Base-by-base conservation (phyloP, 2,329 filamentous ascomycete genomes). In the Alternaria gansuensis region DNA sequence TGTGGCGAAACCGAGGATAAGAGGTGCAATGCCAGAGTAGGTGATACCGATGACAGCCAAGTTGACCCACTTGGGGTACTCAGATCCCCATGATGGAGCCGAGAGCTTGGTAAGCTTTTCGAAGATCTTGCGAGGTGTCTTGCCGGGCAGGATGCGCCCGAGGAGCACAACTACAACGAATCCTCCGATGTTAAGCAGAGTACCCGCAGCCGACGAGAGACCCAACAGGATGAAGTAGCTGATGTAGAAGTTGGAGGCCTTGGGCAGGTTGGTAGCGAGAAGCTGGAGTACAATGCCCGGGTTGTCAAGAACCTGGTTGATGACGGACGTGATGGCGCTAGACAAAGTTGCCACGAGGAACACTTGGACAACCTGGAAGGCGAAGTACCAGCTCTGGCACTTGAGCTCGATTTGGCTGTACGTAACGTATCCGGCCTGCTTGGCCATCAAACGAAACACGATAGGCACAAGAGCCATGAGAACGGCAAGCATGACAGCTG, bases 221-320 rank as follows among this genome's bases (percentile, higher is more conserved):
- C 94, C 96, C 77, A 98, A 93, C 5, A 99, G 85, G 44, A 98
- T 87, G 67, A 99, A 96, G 80, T 97, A 99, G 1, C 89, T 92
- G 50, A 98, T 89, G 79, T 97, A 99, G 77, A 98, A 95, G 80
- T 96, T 98, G 66, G 93, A 95, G 0, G 92, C 88, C 62, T 87
- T 90, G 23, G 95, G 95, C 6, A 99, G 82, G 60, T 92, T 90
- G 14, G 82, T 71, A 0, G 93, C 88, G 3, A 97, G 83, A 31
- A 96, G 79, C 0, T 74, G 80, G 0, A 92, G 86, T 10, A 86
- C 86, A 0, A 77, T 78, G 2, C 79, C 74, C 0, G 93, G 92
- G 2, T 92, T 66, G 0, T 87, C 17, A 21, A 88, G 80, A 39
- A 96, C 87, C 8, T 86, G 63, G 33, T 71, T 63, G 37, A 77